Conservation (phyloP, 164 flowering plant genomes). For the Magnolia officinalis region DNA sequence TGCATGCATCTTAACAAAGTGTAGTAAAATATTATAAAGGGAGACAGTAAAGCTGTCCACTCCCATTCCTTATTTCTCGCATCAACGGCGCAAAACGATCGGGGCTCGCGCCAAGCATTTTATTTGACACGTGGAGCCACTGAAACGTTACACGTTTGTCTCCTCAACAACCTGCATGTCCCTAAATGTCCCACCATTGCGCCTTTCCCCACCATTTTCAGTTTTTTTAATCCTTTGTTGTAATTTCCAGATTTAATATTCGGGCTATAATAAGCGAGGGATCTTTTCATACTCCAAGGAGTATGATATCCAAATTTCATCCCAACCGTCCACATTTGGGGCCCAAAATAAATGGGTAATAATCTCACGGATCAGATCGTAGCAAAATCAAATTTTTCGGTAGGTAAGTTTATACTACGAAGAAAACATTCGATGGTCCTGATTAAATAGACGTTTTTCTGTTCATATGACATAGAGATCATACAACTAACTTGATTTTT, state of each 20-base stretch:
- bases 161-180: neutral
- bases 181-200: neutral
- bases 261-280: neutral
- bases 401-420: too few species aligned
- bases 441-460: too few species aligned
- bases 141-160: neutral
- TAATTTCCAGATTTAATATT: too few species aligned
- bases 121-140: neutral
- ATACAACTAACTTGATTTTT: too few species aligned
- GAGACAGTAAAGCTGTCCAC: neutral
- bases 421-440: too few species aligned
- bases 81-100: neutral
- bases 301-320: neutral
- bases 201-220: neutral
- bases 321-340: too few species aligned
- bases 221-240: too few species aligned
- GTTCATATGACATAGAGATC: too few species aligned
- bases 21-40: neutral
- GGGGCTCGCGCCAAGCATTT: neutral
- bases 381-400: too few species aligned
- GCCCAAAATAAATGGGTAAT: too few species aligned
- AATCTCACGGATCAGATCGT: too few species aligned
- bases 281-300: neutral
- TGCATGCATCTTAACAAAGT: slow-evolving; percentile 7
- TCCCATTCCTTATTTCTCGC: neutral